Evolutionary conservation across 306 rosid species (phyloP), one percentile per base, ranked within the genome.

Genomic region (Cucumis hystrix): DNA sequence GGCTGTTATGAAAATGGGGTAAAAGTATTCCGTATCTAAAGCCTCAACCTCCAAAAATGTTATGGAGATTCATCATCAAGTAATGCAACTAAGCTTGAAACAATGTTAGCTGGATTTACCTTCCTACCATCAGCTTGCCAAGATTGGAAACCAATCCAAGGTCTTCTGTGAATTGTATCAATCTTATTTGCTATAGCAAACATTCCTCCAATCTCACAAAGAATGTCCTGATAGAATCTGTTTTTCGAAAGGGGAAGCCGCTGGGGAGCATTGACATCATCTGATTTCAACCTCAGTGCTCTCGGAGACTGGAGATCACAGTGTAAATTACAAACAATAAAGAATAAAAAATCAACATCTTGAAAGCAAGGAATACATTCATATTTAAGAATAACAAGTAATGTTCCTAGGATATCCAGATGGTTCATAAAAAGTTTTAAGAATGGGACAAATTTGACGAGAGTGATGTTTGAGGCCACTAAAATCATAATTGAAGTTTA

Each of bases 81-180:
- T 33, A 33, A 33, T 33, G 37, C 37, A 33, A 33, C 55, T 10
- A 20, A 66, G 52, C 30, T 40, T 33, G 16, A 1, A 20, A 70
- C 4, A 67, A 40, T 20, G 17, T 41, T 68, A 75, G 99, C 97
- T 77, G 80, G 80, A 85, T 83, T 95, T 95, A 95, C 99, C 99
- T 89, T 87, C 85, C 92, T 91, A 86, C 96, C 96, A 82, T 95
- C 90, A 75, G 99, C 97, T 77, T 79, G 97, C 99, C 99, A 95
- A 77, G 99, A 90, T 80, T 95, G 97, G 84, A 95, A 95, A 82
- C 99, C 99, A 80, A 95, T 91, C 99, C 99, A 95, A 80, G 99
- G 97, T 83, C 88, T 86, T 82, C 82, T 80, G 82, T 95, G 99
- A 84, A 95, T 78, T 81, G 72, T 79, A 80, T 95, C 97, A 78